Percentiles rank a stretch among this genome's conserved stretches.
phyloP scores from a whole-genome alignment of 345 rosid species.

The Zanthoxylum bungeanum region DNA sequence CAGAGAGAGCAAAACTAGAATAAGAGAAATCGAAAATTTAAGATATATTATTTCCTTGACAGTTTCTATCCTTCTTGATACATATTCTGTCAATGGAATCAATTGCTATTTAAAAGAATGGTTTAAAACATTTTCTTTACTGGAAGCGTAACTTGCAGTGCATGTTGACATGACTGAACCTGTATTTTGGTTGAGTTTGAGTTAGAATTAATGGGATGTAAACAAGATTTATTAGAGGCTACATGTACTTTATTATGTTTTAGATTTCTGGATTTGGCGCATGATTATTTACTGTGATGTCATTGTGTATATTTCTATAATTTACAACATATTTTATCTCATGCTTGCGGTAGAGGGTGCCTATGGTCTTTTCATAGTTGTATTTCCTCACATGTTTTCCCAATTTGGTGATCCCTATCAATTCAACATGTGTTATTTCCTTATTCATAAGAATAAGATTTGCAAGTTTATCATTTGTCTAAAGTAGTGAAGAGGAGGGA shows the following conservation, averaged over 20 bases:
- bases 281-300: not conserved
- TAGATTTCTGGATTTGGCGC: not conserved
- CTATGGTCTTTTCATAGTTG: not conserved
- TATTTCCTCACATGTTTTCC: not conserved
- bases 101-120: not conserved
- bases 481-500: not conserved
- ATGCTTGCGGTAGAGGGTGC: not conserved
- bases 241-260: not conserved
- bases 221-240: not conserved
- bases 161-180: not conserved
- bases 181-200: not conserved
- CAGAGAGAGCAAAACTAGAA: too few species aligned
- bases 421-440: not conserved
- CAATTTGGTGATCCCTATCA: not conserved
- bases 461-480: not conserved
- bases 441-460: not conserved
- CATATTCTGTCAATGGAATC: not conserved
- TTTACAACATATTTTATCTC: not conserved
- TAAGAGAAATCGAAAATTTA: too few species aligned
- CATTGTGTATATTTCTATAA: not conserved
- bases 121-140: not conserved
- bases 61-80: not conserved
- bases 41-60: too few species aligned
- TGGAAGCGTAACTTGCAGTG: not conserved
- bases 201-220: not conserved